Evolutionary conservation across 2,329 filamentous ascomycete genomes (phyloP).

Genomic region (Zelopaecilomyces penicillatus): DNA sequence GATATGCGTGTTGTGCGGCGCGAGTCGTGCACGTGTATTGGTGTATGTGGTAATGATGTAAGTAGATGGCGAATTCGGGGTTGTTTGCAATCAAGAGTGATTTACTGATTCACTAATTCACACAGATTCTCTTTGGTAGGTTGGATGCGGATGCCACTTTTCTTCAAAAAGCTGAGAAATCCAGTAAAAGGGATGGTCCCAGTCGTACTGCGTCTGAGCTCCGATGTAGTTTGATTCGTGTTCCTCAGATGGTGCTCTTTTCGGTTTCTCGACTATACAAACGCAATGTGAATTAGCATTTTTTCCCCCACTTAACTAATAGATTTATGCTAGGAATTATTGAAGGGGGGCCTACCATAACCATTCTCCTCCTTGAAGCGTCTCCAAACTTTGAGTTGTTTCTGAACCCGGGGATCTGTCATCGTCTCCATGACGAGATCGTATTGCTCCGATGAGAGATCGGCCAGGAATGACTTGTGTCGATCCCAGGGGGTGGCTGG

Average conservation of each 20-base stretch:
- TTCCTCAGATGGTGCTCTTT: background rate
- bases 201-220: constrained; percentile 18
- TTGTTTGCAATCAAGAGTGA: too few species aligned
- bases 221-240: constrained; percentile 13
- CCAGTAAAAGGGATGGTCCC: constrained; percentile 37
- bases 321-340: background rate
- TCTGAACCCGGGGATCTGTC: constrained; percentile 12
- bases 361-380: constrained; percentile 17
- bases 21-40: too few species aligned
- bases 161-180: constrained; percentile 38
- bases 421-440: constrained; percentile 24
- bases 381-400: constrained; percentile 19
- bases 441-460: constrained; percentile 23
- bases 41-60: too few species aligned
- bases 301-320: background rate
- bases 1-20: too few species aligned
- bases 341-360: constrained; percentile 9
- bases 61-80: too few species aligned
- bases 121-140: constrained; percentile 18
- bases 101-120: too few species aligned
- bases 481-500: constrained; percentile 19
- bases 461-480: constrained; percentile 19
- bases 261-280: constrained; percentile 1
- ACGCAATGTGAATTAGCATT: background rate
- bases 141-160: constrained; percentile 28